Conservation (phyloP, 2,329 filamentous ascomycete genomes). For the Metarhizium humberi region DNA sequence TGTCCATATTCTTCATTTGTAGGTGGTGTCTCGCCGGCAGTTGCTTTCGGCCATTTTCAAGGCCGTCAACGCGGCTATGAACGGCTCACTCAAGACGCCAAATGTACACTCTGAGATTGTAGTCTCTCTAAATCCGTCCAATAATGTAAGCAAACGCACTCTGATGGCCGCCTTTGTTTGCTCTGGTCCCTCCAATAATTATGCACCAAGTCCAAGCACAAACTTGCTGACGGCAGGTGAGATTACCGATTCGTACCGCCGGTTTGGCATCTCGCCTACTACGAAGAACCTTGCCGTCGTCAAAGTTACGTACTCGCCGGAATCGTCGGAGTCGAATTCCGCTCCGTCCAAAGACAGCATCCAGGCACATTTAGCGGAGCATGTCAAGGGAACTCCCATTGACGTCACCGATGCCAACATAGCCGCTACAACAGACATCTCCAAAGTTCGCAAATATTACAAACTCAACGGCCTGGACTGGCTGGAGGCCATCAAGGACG, state of each 20-base stretch:
- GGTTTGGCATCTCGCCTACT: slow-evolving; percentile 67
- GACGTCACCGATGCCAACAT: slow-evolving; percentile 58
- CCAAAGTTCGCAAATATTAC: slow-evolving; percentile 74
- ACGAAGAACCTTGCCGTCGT: slow-evolving; percentile 69
- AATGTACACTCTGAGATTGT: slow-evolving; percentile 90
- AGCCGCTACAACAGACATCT: slow-evolving; percentile 48
- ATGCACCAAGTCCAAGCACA: neutral
- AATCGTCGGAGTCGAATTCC: slow-evolving; percentile 29
- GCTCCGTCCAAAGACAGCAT: slow-evolving; percentile 35
- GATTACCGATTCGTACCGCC: slow-evolving; percentile 88
- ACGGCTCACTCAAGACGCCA: slow-evolving; percentile 59
- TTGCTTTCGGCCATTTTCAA: slow-evolving; percentile 68
- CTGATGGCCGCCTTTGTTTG: neutral
- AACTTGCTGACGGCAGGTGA: slow-evolving; percentile 23
- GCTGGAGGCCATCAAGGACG: slow-evolving; percentile 35
- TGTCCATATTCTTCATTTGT: neutral
- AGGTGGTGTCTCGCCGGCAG: slow-evolving; percentile 66
- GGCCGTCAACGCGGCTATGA: slow-evolving; percentile 58
- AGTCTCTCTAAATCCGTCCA: slow-evolving; percentile 67
- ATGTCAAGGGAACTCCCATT: slow-evolving; percentile 52
- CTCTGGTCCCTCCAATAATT: neutral
- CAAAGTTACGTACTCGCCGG: slow-evolving; percentile 56
- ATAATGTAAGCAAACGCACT: slow-evolving; percentile 50
- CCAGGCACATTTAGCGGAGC: slow-evolving; percentile 47
- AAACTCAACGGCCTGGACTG: slow-evolving; percentile 60